A percentile compares a stretch with the other conserved stretches of the same genome.
phyloP scores from a whole-genome alignment of 2,329 filamentous ascomycete genomes.

The Lecanicillium sp. region DNA sequence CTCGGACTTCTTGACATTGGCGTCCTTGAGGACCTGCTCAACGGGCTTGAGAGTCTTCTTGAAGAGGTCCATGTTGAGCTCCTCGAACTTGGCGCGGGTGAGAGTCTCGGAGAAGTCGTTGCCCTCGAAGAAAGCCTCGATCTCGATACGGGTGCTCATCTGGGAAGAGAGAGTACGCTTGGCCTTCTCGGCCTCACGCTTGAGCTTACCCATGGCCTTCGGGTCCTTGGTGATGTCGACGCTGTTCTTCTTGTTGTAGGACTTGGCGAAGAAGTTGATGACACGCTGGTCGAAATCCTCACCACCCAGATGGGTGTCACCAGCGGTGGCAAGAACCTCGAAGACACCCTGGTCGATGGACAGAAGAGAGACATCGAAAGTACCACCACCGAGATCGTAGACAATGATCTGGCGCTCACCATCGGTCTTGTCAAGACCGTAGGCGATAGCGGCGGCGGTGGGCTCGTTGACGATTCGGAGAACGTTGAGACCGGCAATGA shows the following conservation, averaged over 20 bases:
- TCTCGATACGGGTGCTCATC: constrained; percentile 90
- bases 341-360: constrained; percentile 90
- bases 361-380: constrained; percentile 88
- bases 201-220: constrained; percentile 99
- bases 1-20: constrained; percentile 93
- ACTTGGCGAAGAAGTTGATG: constrained; percentile 94
- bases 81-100: constrained; percentile 98
- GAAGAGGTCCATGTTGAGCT: constrained; percentile 98
- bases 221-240: constrained; percentile 90
- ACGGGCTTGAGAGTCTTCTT: constrained; percentile 99
- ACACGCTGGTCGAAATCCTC: constrained; percentile 98
- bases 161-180: constrained; percentile 96
- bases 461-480: constrained; percentile 96
- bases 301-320: constrained; percentile 96
- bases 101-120: constrained; percentile 98
- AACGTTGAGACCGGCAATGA: constrained; percentile 88
- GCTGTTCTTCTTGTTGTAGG: constrained; percentile 96
- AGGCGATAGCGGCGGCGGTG: constrained; percentile 90
- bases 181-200: constrained; percentile 99
- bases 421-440: constrained; percentile 82
- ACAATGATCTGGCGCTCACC: constrained; percentile 85
- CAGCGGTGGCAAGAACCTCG: constrained; percentile 87
- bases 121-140: constrained; percentile 94
- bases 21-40: constrained; percentile 96
- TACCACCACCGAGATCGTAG: constrained; percentile 91